Base-by-base conservation (phyloP, 345 rosid genomes). In the Adansonia digitata region DNA sequence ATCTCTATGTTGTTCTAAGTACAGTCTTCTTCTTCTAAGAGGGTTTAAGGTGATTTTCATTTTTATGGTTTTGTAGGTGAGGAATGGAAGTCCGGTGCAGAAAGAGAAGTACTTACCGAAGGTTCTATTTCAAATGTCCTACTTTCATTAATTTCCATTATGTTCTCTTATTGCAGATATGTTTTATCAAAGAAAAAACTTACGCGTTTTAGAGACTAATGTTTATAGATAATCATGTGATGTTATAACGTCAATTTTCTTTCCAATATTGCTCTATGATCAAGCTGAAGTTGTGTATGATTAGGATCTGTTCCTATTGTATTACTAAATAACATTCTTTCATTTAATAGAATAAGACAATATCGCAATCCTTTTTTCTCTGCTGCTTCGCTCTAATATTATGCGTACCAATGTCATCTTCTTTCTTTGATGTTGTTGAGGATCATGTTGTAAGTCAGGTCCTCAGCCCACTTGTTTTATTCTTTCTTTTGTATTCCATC, bases 61-160 rank as follows among this genome's bases (percentile, higher is more conserved):
- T 56, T 43, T 51, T 24, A 60, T 71, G 81, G 45, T 74, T 74
- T 77, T 77, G 72, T 63, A 94, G 98, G 97, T 86, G 65, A 88
- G 97, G 86, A 92, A 94, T 74, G 97, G 92, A 82, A 91, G 62
- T 77, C 84, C 87, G 59, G 88, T 84, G 2, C 98, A 92, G 79
- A 94, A 91, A 81, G 81, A 85, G 67, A 92, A 94, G 73, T 94
- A 91, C 84, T 81, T 94, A 82, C 92, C 98, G 2, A 92, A 91
- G 97, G 98, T 92, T 81, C 26, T 75, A 69, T 45, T 75, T 73
- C 69, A 7, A 71, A 10, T 63, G 31, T 24, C 13, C 9, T 12
- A 27, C 35, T 60, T 61, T 55, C 59, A 45, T 35, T n/a, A 5
- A 13, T 35, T 72, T 64, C 22, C 11, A 42, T 14, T 45, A 1